Conservation (phyloP, 257 asterid species). For the Solanum gandarillasii region DNA sequence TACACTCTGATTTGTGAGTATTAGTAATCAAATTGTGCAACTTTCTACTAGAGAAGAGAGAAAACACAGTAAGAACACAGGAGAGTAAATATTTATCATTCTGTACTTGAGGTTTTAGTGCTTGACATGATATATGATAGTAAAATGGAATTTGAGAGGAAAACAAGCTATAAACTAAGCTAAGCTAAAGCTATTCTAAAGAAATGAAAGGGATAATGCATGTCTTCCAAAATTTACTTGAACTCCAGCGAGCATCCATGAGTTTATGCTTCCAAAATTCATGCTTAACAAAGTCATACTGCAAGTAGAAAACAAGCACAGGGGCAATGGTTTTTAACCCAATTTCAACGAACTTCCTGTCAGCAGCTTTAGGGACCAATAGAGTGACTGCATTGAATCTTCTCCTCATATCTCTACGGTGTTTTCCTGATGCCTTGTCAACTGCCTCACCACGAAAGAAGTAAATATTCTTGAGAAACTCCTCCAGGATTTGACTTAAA, state of each 20-base stretch:
- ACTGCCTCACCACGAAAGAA: not conserved
- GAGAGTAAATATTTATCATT: not conserved
- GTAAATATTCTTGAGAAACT: not conserved
- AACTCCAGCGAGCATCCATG: not conserved
- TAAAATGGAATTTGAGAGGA: not conserved
- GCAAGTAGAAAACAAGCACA: not conserved
- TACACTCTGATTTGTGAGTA: not conserved
- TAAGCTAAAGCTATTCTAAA: not conserved
- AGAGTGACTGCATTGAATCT: not conserved
- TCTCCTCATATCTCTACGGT: not conserved
- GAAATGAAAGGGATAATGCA: not conserved
- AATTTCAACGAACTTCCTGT: not conserved
- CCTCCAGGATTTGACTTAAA: not conserved
- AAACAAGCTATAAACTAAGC: not conserved
- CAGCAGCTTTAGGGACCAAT: not conserved
- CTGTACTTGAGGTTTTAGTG: not conserved
- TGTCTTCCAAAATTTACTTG: not conserved
- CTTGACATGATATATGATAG: not conserved
- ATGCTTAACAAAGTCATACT: not conserved
- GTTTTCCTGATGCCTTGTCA: not conserved
- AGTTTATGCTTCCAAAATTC: not conserved
- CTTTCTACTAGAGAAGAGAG: not conserved
- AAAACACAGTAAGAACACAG: not conserved
- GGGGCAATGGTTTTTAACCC: not conserved
- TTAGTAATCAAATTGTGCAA: not conserved